Conservation (phyloP, 352 stramenopile species). For the Phytophthora gonapodyides region DNA sequence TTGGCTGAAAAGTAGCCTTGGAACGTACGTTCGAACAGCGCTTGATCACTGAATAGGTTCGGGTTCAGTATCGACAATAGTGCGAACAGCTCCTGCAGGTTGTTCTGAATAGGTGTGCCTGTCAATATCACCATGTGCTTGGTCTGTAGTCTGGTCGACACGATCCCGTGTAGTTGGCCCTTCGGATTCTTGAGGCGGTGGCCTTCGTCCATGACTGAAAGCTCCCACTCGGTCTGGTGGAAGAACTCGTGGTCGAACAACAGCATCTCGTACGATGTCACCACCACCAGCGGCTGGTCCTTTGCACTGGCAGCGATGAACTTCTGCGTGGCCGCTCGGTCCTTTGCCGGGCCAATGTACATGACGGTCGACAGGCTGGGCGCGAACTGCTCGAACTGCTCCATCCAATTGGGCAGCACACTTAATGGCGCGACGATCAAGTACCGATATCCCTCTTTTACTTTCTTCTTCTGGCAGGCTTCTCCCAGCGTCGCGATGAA, state of each 20-base stretch:
- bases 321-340: slow-evolving; percentile 42
- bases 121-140: slow-evolving; percentile 67
- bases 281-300: slow-evolving; percentile 51
- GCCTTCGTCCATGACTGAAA: slow-evolving; percentile 88
- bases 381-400: slow-evolving; percentile 77
- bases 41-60: slow-evolving; percentile 71
- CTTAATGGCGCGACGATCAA: slow-evolving; percentile 77
- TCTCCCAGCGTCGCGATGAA: slow-evolving; percentile 61
- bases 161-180: slow-evolving; percentile 53
- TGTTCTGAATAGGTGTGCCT: slow-evolving; percentile 91
- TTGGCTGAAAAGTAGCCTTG: slow-evolving; percentile 64
- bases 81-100: slow-evolving; percentile 81
- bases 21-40: slow-evolving; percentile 59
- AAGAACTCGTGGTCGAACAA: slow-evolving; percentile 66
- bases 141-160: slow-evolving; percentile 45
- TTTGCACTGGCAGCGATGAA: slow-evolving; percentile 14
- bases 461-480: slow-evolving; percentile 8
- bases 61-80: slow-evolving; percentile 87
- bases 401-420: slow-evolving; percentile 85
- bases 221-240: slow-evolving; percentile 46
- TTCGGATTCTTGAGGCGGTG: slow-evolving; percentile 90
- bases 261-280: slow-evolving; percentile 81
- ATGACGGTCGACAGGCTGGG: slow-evolving; percentile 55
- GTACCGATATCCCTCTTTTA: slow-evolving; percentile 26
- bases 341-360: slow-evolving; percentile 60